These are phyloP conservation scores for Globisporangium heterothallicum DNA, from an alignment of 352 stramenopile species.

Conservation along the genomic window DNA sequence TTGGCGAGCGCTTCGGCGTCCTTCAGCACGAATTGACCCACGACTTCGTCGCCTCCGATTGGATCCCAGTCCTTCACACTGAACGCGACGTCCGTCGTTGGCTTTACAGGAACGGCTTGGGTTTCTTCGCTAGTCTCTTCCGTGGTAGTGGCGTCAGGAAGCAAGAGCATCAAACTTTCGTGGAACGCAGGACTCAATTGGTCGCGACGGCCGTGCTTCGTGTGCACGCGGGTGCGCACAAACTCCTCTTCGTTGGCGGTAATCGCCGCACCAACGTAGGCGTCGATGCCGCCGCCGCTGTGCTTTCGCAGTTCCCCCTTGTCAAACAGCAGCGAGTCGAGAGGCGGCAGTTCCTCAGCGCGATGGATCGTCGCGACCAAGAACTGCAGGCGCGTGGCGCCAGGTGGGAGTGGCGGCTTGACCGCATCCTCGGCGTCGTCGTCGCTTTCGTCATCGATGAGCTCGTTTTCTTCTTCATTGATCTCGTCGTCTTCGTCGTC, in stretches of 20 bases:
- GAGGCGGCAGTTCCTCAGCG: conserved; percentile 53
- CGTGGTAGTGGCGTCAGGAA: conserved; percentile 19
- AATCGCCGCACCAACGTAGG: conserved; percentile 47
- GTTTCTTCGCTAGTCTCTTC: conserved; percentile 3
- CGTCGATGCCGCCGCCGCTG: conserved; percentile 54
- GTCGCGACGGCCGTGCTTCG: conserved; percentile 51
- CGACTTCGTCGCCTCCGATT: conserved; percentile 58
- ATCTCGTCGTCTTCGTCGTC: conserved; percentile 41
- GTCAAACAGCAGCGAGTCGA: conserved; percentile 54
- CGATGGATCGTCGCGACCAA: conserved; percentile 53
- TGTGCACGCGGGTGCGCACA: conserved; percentile 65
- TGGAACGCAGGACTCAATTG: conserved; percentile 58
- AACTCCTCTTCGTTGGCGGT: conserved; percentile 23
- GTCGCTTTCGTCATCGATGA: conserved; percentile 33
- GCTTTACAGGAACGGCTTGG: neutral
- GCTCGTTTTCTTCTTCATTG: conserved; percentile 36
- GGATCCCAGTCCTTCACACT: conserved; percentile 69
- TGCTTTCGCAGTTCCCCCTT: conserved; percentile 37
- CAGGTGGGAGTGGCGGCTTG: conserved; percentile 29
- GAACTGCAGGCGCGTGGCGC: conserved; percentile 42
- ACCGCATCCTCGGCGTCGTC: conserved; percentile 19
- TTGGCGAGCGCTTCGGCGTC: conserved; percentile 30
- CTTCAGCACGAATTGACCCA: conserved; percentile 42
- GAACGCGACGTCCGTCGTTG: conserved; percentile 24
- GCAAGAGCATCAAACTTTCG: conserved; percentile 56